Conservation (phyloP, 2,329 filamentous ascomycete species). For the Aspergillus novoparasiticus region DNA sequence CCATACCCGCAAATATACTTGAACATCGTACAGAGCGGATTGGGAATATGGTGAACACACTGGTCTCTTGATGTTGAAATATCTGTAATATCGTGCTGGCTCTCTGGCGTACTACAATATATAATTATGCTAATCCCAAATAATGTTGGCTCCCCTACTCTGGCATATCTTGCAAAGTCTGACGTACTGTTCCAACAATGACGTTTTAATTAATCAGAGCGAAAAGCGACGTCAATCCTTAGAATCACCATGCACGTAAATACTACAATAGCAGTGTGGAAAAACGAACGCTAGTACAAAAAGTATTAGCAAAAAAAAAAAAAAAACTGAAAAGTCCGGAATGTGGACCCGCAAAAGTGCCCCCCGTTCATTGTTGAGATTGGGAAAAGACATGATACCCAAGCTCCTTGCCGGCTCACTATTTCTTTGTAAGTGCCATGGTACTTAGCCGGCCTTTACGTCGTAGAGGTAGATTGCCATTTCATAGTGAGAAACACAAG, state of each 20-base stretch:
- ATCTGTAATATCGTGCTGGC: no score
- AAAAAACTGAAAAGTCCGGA: no score
- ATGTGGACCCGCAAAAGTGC: not conserved
- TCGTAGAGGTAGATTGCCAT: not conserved
- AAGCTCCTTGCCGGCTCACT: rapidly evolving
- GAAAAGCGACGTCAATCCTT: no score
- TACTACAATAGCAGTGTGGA: not conserved
- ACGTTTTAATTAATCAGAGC: no score
- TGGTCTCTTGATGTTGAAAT: no score
- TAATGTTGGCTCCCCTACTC: not conserved
- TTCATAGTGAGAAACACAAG: not conserved
- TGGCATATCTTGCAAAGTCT: not conserved
- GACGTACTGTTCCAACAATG: not conserved
- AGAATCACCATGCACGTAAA: not conserved
- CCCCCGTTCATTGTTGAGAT: not conserved
- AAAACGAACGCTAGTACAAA: no score
- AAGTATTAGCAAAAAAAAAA: no score
- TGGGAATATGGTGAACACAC: no score
- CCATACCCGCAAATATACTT: no score
- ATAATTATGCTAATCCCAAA: not conserved
- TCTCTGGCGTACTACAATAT: no score
- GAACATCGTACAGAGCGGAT: no score
- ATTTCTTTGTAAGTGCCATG: not conserved
- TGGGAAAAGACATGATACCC: not conserved
- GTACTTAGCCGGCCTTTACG: not conserved